These are phyloP conservation scores for Yarrowia divulgata DNA, from an alignment of 805 yeast species.

Conservation along the genomic window DNA sequence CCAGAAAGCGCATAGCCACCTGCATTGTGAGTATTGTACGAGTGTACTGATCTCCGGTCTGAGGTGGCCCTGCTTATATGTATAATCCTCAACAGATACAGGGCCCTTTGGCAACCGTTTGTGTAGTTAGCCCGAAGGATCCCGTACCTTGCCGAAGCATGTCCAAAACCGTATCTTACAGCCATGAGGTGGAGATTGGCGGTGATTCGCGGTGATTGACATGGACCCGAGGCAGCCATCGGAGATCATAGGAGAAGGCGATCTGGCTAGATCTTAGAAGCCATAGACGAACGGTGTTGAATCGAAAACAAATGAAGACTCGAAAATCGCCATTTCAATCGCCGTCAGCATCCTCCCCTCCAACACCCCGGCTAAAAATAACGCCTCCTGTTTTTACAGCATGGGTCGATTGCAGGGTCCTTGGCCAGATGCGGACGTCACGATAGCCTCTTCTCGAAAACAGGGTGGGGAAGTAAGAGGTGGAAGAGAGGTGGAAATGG, in stretches of 20 bases:
- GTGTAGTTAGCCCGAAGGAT: neutral
- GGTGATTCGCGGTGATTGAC: too few relatives aligned
- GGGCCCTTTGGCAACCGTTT: too few relatives aligned
- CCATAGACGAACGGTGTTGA: too few relatives aligned
- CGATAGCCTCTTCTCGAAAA: neutral
- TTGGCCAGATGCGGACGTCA: constrained; percentile 8
- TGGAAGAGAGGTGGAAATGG: too few relatives aligned
- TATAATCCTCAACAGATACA: neutral
- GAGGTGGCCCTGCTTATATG: too few relatives aligned
- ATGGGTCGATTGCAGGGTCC: constrained; percentile 27
- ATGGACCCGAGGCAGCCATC: too few relatives aligned
- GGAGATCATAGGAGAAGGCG: neutral
- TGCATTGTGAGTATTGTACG: neutral
- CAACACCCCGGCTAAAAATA: neutral
- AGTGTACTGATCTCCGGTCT: too few relatives aligned
- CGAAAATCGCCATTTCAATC: neutral
- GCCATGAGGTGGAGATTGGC: too few relatives aligned
- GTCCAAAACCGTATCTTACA: constrained; percentile 16
- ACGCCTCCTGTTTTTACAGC: constrained; percentile 26
- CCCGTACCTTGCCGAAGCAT: constrained; percentile 25
- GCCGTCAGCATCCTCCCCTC: neutral
- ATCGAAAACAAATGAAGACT: neutral
- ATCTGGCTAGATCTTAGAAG: too few relatives aligned
- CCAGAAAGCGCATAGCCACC: constrained; percentile 9
- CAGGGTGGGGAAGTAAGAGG: neutral